phyloP scores from a whole-genome alignment of 73 alveolate genomes.

The Paramecium primaurelia region DNA sequence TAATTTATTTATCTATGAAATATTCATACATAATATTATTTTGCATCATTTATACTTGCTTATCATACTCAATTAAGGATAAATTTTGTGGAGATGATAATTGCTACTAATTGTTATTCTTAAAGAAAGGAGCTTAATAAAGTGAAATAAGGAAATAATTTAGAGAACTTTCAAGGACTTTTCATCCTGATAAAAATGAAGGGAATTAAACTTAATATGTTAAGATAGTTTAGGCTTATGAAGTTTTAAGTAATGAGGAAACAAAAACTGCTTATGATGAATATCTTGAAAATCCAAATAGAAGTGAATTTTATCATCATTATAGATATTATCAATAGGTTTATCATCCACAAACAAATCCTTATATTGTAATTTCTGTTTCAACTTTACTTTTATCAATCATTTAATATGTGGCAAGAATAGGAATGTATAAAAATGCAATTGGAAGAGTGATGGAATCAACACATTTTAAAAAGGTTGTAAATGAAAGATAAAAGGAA shows the following conservation, averaged over 20 bases:
- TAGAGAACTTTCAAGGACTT: constrained; percentile 18
- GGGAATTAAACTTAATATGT: constrained; percentile 5
- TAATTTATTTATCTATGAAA: not conserved
- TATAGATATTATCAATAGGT: constrained; percentile 10
- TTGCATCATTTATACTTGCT: not conserved
- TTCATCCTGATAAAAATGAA: constrained; percentile 40
- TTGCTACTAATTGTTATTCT: not conserved
- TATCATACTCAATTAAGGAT: constrained; percentile 35
- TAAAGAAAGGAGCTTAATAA: not conserved
- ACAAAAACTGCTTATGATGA: constrained; percentile 26
- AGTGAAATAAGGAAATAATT: constrained; percentile 19
- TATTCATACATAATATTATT: not conserved
- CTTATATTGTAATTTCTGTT: constrained; percentile 2
- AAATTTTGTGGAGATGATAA: constrained; percentile 41
- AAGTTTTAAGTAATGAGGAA: constrained; percentile 35
- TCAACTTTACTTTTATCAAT: constrained; percentile 19
- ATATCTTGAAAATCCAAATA: constrained; percentile 14
- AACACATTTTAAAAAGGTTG: constrained; percentile 16
- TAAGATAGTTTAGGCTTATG: constrained; percentile 37
- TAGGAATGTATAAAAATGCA: constrained; percentile 48
- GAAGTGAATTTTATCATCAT: constrained; percentile 44
- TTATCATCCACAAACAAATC: constrained; percentile 40
- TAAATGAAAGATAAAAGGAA: not conserved
- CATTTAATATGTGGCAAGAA: not conserved
- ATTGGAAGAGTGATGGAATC: constrained; percentile 6